Percentiles rank a stretch among this genome's conserved stretches.
These are phyloP conservation scores for Keithomyces neogunnii DNA, from an alignment of 2,329 filamentous ascomycete genomes.

Conservation along the genomic window DNA sequence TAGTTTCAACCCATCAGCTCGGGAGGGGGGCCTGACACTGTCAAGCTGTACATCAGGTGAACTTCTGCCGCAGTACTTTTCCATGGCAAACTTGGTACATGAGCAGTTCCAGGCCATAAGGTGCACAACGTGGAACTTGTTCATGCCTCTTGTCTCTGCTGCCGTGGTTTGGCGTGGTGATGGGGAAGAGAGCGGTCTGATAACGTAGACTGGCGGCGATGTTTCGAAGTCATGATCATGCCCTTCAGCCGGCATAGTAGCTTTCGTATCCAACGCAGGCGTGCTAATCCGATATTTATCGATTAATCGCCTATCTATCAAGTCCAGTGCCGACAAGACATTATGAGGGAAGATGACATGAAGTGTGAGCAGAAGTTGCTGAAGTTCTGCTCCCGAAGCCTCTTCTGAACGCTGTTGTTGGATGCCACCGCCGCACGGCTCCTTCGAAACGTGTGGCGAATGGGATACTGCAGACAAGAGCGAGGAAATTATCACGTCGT, in stretches of 20 bases:
- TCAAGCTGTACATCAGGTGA: slow-evolving; percentile 14
- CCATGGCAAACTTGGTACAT: slow-evolving; percentile 75
- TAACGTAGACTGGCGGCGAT: slow-evolving; percentile 42
- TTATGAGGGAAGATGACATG: slow-evolving; percentile 79
- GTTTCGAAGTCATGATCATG: neutral
- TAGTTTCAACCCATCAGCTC: neutral
- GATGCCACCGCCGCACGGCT: neutral
- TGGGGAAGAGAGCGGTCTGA: slow-evolving; percentile 48
- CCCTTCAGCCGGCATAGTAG: neutral
- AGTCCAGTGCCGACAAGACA: slow-evolving; percentile 75
- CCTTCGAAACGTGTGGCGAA: neutral
- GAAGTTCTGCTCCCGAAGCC: slow-evolving; percentile 18
- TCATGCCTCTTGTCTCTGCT: slow-evolving; percentile 7
- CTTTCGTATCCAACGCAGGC: neutral
- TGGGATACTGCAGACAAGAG: slow-evolving; percentile 2
- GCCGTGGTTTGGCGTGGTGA: slow-evolving; percentile 12
- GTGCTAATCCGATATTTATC: neutral
- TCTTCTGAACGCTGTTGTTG: neutral
- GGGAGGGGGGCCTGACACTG: neutral
- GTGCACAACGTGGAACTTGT: slow-evolving; percentile 58
- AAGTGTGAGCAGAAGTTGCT: slow-evolving; percentile 62
- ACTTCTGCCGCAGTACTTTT: slow-evolving; percentile 23
- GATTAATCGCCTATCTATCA: slow-evolving; percentile 72
- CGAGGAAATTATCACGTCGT: neutral
- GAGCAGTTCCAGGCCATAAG: slow-evolving; percentile 78